Evolutionary conservation across 179 eudicot genomes (phyloP), one percentile per base, ranked within the genome.

Genomic region (Corrigiola litoralis): DNA sequence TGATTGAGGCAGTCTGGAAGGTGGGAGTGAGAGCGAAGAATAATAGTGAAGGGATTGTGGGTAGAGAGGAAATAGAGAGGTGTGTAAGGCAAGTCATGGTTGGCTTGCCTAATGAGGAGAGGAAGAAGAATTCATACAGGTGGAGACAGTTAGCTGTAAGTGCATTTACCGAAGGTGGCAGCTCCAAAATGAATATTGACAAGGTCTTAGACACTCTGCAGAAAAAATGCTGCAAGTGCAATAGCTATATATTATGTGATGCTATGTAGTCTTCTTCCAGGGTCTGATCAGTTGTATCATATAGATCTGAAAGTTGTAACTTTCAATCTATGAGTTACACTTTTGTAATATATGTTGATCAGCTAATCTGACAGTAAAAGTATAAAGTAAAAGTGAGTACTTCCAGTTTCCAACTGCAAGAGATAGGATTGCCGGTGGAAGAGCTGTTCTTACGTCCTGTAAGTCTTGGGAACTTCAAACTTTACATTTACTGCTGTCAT

Each of bases 61-160:
- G 53, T 1, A 75, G 81, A 34, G 72, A 78, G 14, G 87, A 89
- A 58, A 53, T 89, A 2, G 80, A 48, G 48, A 42, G 54, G 0
- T 66, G 82, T 32, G 51, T 89, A n/a, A 80, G 21, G 45, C 78
- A 82, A 59, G 85, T 87, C 7, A 87, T 85, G 88, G 79, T 72
- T 29, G 84, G 87, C 21, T 80, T 72, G 24, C 69, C 13, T 7
- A 57, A 81, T 14, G n/a, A 61, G 6, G 74, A 73, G 28, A 40
- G 79, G 16, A 72, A 60, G 60, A 72, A 27, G 7, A 82, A 81
- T 68, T 87, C 82, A 32, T 13, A 48, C 6, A 71, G 27, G 61
- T 85, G 80, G 83, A 85, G 67, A 55, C 70, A 66, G 21, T 69
- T 82, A 79, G 83, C 83, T 4, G 71, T 32, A 48, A 75, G 79